Percentiles rank a stretch among this genome's conserved stretches.
Conservation (phyloP, 2,329 filamentous ascomycete species). For the Ophiostoma piceae region DNA sequence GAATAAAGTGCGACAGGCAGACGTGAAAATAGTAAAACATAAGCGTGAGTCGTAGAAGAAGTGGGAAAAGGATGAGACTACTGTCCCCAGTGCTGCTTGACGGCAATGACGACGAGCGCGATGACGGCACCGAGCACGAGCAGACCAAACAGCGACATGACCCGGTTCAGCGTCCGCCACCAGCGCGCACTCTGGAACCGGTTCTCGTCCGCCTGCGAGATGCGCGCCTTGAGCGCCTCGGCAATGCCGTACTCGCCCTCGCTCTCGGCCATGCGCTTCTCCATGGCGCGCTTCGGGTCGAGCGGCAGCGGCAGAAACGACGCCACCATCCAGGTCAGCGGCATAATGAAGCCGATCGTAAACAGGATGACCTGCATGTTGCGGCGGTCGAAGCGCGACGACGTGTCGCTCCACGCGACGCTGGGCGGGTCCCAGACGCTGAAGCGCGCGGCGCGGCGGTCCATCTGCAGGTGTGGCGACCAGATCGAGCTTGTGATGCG, state of each 20-base stretch:
- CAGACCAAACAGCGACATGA: slow-evolving; percentile 53
- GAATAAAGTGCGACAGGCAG: not conserved
- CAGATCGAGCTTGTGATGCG: slow-evolving; percentile 59
- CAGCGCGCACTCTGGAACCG: slow-evolving; percentile 50
- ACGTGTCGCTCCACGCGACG: slow-evolving; percentile 58
- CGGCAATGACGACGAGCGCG: slow-evolving; percentile 48
- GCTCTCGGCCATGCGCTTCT: slow-evolving; percentile 41
- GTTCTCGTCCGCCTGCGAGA: slow-evolving; percentile 39
- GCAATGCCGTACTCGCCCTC: slow-evolving; percentile 38
- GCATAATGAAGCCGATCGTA: slow-evolving; percentile 70
- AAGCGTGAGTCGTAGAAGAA: slow-evolving; percentile 1
- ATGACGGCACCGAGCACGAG: slow-evolving; percentile 50
- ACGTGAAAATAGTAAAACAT: slow-evolving; percentile 1
- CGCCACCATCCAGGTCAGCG: slow-evolving; percentile 74
- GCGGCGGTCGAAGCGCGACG: slow-evolving; percentile 54
- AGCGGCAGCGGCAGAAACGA: slow-evolving; percentile 66
- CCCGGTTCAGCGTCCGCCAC: slow-evolving; percentile 56
- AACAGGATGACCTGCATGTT: slow-evolving; percentile 74
- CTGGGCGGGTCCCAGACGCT: slow-evolving; percentile 72
- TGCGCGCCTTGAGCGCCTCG: slow-evolving; percentile 35
- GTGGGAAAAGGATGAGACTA: not conserved
- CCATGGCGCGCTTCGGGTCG: slow-evolving; percentile 48
- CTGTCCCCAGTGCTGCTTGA: slow-evolving; percentile 45
- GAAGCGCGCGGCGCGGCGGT: slow-evolving; percentile 53
- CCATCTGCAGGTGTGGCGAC: slow-evolving; percentile 66